A percentile compares a stretch with the other conserved stretches of the same genome.
Conservation (phyloP, 129 eudicot genomes). For the Artemisia annua region DNA sequence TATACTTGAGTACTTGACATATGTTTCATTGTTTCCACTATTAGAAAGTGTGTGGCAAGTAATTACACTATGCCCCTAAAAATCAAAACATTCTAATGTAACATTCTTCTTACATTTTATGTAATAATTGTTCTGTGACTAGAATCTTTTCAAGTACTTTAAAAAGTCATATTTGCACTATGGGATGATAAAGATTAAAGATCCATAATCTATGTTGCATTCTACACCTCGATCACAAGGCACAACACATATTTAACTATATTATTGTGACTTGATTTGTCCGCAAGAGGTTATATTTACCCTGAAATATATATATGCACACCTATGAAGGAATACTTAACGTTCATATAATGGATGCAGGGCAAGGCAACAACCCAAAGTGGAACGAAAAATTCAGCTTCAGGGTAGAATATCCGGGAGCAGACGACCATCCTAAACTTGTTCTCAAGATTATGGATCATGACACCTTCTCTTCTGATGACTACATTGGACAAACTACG, state of each 20-base stretch:
- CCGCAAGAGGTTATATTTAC: neutral
- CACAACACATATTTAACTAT: too few species aligned
- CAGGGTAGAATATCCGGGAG: conserved; percentile 64
- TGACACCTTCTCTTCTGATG: conserved; percentile 72
- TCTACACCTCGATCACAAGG: neutral
- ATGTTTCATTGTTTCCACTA: neutral
- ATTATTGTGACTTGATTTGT: too few species aligned
- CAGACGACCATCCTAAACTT: conserved; percentile 53
- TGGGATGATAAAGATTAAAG: too few species aligned
- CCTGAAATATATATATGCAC: neutral
- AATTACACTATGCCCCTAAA: neutral
- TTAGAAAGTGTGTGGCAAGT: neutral
- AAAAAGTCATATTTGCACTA: neutral
- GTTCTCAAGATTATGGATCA: conserved; percentile 64
- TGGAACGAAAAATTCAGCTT: conserved; percentile 72
- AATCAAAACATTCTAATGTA: neutral
- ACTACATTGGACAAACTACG: conserved; percentile 70
- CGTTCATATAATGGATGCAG: conserved; percentile 33
- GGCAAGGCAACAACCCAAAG: conserved; percentile 52
- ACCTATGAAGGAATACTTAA: neutral
- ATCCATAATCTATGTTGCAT: neutral
- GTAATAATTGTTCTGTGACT: neutral
- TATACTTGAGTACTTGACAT: neutral
- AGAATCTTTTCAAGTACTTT: neutral
- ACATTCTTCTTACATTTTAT: neutral